A percentile compares a stretch with the other conserved stretches of the same genome.
Conservation (phyloP, 805 yeast species). For the Kuraishia floccosa region DNA sequence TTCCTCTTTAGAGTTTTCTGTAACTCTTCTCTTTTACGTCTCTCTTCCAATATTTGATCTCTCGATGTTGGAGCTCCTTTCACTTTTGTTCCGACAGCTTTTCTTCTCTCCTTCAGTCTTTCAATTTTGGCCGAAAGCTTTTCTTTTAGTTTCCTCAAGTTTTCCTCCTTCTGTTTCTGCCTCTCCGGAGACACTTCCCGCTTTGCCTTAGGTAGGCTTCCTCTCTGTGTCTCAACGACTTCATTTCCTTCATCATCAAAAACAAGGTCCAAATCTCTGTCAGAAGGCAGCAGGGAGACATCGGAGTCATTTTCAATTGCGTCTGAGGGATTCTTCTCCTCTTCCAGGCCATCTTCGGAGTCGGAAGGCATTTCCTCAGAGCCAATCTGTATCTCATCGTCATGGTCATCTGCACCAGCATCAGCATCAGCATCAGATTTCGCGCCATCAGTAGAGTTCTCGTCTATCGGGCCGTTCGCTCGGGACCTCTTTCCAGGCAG, state of each 20-base stretch:
- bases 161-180: constrained; percentile 34
- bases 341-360: constrained; percentile 26
- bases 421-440: constrained; percentile 7
- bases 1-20: constrained; percentile 16
- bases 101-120: constrained; percentile 64
- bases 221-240: constrained; percentile 4
- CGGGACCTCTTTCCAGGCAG: constrained; percentile 20
- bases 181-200: constrained; percentile 31
- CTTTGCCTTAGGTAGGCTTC: constrained; percentile 3
- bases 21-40: constrained; percentile 36
- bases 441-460: constrained; percentile 16
- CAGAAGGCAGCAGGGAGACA: constrained; percentile 1
- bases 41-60: constrained; percentile 62
- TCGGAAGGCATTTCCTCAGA: constrained; percentile 6
- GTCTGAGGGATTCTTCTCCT: constrained; percentile 41
- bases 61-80: constrained; percentile 79
- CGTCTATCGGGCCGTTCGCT: constrained; percentile 5
- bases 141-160: constrained; percentile 61
- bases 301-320: constrained; percentile 7
- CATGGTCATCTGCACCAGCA: too few species aligned
- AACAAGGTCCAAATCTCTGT: constrained; percentile 19
- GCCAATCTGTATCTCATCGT: constrained; percentile 8
- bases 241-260: constrained; percentile 69
- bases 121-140: constrained; percentile 68
- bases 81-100: constrained; percentile 79